Evolutionary conservation across 331 rosid species (phyloP).

Genomic region (Quercus tomentella): DNA sequence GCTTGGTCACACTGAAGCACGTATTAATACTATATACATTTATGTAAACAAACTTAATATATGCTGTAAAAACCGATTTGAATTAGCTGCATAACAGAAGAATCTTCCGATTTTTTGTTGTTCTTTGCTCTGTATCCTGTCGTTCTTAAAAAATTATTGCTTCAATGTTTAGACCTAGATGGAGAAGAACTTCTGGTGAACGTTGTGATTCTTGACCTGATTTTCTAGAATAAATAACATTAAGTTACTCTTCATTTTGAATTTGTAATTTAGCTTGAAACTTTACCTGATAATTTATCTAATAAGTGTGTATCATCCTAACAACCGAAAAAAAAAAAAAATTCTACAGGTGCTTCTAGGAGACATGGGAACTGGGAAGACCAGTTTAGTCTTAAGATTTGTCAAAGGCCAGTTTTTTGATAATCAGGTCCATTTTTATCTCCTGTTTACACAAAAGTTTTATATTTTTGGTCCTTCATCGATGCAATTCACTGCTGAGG

Average conservation of each 20-base stretch:
- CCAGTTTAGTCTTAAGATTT: conserved; percentile 63
- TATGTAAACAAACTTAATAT: neutral
- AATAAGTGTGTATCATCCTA: neutral
- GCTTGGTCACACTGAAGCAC: too few species aligned
- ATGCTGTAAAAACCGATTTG: neutral
- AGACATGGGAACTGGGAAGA: conserved; percentile 73
- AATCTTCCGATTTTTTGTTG: neutral
- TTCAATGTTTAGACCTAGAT: neutral
- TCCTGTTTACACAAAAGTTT: neutral
- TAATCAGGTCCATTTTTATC: conserved; percentile 37
- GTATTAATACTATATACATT: too few species aligned
- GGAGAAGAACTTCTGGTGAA: neutral
- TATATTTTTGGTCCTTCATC: neutral
- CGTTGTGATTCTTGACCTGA: neutral
- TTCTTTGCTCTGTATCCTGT: neutral
- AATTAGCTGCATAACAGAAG: neutral
- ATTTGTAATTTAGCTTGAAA: neutral
- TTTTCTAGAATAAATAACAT: neutral
- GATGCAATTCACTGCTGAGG: neutral
- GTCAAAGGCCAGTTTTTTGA: conserved; percentile 56
- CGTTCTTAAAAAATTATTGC: neutral
- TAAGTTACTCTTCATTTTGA: neutral
- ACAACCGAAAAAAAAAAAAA: too few species aligned
- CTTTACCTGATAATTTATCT: neutral
- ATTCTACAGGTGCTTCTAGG: conserved; percentile 55